Conservation (phyloP, 805 yeast species). For the Yarrowia deformans region DNA sequence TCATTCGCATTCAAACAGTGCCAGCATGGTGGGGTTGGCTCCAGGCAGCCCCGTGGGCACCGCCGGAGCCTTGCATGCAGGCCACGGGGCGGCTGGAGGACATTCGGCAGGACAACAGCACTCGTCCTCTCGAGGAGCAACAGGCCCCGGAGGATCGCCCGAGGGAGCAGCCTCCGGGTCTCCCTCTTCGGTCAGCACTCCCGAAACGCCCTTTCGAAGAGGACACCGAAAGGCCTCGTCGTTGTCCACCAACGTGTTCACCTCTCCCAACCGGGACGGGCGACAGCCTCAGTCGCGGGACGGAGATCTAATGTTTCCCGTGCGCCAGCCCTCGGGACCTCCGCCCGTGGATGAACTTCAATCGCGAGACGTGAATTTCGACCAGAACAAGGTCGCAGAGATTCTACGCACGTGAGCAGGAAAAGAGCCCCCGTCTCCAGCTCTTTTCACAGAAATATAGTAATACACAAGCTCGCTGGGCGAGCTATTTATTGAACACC, state of each 20-base stretch:
- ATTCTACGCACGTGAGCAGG: slow-evolving; percentile 5
- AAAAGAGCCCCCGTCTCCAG: neutral
- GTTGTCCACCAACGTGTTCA: slow-evolving; percentile 43
- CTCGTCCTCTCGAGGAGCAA: neutral
- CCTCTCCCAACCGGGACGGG: slow-evolving; percentile 27
- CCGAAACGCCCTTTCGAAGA: slow-evolving; percentile 43
- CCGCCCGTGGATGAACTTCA: slow-evolving; percentile 49
- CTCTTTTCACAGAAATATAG: neutral
- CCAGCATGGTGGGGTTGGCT: slow-evolving; percentile 20
- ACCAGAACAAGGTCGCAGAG: slow-evolving; percentile 28
- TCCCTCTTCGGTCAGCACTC: neutral
- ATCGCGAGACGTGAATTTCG: slow-evolving; percentile 45
- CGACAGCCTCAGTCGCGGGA: slow-evolving; percentile 34
- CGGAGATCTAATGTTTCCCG: slow-evolving; percentile 45
- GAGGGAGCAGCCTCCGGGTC: neutral
- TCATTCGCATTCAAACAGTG: slow-evolving; percentile 35
- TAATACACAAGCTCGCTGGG: slow-evolving; percentile 21
- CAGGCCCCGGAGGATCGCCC: slow-evolving; percentile 2
- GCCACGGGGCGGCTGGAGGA: neutral
- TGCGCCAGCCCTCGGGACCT: slow-evolving; percentile 50
- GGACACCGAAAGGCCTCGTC: slow-evolving; percentile 47
- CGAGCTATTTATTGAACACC: slow-evolving; percentile 3
- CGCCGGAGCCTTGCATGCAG: neutral
- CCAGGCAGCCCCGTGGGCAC: slow-evolving; percentile 5
- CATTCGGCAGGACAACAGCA: too few relatives aligned